A percentile compares a stretch with the other conserved stretches of the same genome.
Conservation (phyloP, 2,329 filamentous ascomycete species). For the Huntiella abstrusa region DNA sequence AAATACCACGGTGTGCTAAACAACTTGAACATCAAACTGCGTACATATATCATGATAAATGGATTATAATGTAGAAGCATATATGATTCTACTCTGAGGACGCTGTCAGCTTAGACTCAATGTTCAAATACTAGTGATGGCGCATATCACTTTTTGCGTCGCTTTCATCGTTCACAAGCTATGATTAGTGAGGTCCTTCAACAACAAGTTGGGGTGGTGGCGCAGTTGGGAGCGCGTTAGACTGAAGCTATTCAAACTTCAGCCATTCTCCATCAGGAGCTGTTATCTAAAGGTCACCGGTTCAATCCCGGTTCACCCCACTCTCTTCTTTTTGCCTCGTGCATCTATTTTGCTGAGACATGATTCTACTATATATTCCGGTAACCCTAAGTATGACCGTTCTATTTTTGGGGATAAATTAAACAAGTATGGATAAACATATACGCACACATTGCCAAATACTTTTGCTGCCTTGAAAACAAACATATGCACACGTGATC, state of each 20-base stretch:
- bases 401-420: no score
- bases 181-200: no score
- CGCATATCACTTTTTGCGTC: background rate
- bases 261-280: slow-evolving; percentile 1
- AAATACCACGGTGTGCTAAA: no score
- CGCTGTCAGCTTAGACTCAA: background rate
- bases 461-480: no score
- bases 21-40: background rate
- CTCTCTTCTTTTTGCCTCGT: background rate
- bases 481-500: no score
- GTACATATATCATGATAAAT: no score
- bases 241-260: slow-evolving; percentile 11
- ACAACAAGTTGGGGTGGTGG: slow-evolving; percentile 5
- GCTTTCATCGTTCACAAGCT: background rate
- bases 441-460: no score
- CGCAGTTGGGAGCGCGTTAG: slow-evolving; percentile 12
- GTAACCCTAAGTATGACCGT: no score
- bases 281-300: slow-evolving; percentile 12
- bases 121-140: background rate
- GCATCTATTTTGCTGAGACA: no score
- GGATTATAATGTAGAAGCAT: background rate
- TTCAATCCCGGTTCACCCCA: slow-evolving; percentile 12
- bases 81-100: no score
- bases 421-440: no score
- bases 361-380: no score